These are phyloP conservation scores for Barnettozyma californica DNA, from an alignment of 805 yeast species.

Conservation along the genomic window DNA sequence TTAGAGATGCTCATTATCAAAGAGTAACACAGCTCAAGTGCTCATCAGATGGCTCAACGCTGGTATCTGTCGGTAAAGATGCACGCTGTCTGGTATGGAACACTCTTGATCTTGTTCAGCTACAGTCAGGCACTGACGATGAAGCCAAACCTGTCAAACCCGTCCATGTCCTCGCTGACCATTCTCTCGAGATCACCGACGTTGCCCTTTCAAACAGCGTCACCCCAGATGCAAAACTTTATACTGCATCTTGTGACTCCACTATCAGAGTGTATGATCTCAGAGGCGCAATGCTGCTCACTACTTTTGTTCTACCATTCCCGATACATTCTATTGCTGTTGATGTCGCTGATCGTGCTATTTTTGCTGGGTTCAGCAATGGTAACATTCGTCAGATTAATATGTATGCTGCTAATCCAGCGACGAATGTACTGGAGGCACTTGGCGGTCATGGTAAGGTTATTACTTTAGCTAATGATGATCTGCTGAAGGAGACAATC, in stretches of 20 bases:
- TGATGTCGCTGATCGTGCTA: constrained; percentile 75
- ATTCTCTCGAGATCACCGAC: constrained; percentile 45
- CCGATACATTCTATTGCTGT: constrained; percentile 53
- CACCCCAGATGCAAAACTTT: constrained; percentile 55
- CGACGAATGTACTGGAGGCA: constrained; percentile 24
- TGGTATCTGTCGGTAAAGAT: constrained; percentile 78
- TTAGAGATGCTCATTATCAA: constrained; percentile 83
- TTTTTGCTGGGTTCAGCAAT: constrained; percentile 62
- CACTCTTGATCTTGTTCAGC: constrained; percentile 49
- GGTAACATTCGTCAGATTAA: constrained; percentile 59
- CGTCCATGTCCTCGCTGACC: constrained; percentile 50
- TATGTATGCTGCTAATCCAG: constrained; percentile 34
- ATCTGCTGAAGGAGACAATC: constrained; percentile 43
- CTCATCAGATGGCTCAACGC: constrained; percentile 54
- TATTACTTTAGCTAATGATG: constrained; percentile 38
- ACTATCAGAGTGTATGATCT: constrained; percentile 71
- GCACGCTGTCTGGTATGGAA: constrained; percentile 76
- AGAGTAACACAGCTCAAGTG: constrained; percentile 54
- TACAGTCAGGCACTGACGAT: constrained; percentile 23
- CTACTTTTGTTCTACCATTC: constrained; percentile 66
- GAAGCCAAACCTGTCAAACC: constrained; percentile 44
- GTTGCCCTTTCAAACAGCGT: constrained; percentile 45
- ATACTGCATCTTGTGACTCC: constrained; percentile 66
- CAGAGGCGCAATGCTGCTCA: constrained; percentile 35
- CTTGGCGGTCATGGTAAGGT: constrained; percentile 27